Evolutionary conservation across 2,329 filamentous ascomycete genomes (phyloP).

Genomic region (Helicocarpus griseus): DNA sequence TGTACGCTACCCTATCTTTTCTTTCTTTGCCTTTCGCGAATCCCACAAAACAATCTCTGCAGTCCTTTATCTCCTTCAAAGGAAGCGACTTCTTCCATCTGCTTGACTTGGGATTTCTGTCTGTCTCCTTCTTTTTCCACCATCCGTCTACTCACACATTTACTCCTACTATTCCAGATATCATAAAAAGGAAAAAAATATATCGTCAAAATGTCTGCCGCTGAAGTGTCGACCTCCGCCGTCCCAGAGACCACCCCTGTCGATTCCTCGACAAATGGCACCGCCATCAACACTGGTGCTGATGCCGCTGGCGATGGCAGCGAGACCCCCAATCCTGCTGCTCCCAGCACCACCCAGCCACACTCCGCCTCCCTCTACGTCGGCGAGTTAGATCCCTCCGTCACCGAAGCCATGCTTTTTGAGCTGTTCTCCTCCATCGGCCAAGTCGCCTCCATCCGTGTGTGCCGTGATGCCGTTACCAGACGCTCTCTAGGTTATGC

Average conservation of each 20-base stretch:
- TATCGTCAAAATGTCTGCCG: conserved; percentile 64
- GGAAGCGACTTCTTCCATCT: no score
- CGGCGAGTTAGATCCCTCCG: conserved; percentile 92
- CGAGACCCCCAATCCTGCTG: conserved; percentile 50
- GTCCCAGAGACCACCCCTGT: conserved; percentile 53
- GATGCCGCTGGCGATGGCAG: conserved; percentile 36
- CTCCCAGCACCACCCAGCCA: conserved; percentile 65
- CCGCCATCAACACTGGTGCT: conserved; percentile 57
- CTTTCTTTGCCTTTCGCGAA: background rate
- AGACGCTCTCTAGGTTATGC: conserved; percentile 97
- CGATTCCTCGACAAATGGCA: conserved; percentile 45
- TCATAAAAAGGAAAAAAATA: conserved; percentile 12
- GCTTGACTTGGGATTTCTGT: no score
- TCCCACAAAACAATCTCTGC: background rate
- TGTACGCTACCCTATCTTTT: conserved; percentile 3
- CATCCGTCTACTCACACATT: background rate
- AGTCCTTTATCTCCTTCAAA: background rate
- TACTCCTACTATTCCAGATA: conserved; percentile 6
- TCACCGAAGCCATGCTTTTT: conserved; percentile 99
- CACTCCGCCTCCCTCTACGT: conserved; percentile 98
- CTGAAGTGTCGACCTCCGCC: conserved; percentile 65
- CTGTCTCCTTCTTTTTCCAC: background rate
- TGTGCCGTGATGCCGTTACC: conserved; percentile 97
- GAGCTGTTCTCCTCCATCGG: conserved; percentile 99
- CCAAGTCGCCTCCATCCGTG: conserved; percentile 96